Percentiles rank a stretch among this genome's conserved stretches.
Conservation (phyloP, 257 asterid species). For the Solanum rostratum region DNA sequence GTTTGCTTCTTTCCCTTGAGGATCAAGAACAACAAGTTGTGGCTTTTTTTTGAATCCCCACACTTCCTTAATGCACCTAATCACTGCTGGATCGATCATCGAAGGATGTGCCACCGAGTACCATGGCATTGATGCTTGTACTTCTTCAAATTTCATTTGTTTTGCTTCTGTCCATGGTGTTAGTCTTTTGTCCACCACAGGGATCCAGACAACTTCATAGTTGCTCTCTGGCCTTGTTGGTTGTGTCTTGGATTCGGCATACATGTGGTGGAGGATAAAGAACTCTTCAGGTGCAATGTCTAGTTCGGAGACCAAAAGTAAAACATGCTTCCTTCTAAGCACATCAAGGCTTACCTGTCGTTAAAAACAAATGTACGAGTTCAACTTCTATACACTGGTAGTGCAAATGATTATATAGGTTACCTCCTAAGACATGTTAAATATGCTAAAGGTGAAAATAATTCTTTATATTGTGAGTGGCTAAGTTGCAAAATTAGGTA, state of each 20-base stretch:
- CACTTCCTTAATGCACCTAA: conserved; percentile 40
- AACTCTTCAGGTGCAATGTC: conserved; percentile 65
- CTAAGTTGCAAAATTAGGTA: not conserved
- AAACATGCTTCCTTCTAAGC: conserved; percentile 51
- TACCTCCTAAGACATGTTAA: not conserved
- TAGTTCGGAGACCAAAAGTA: conserved; percentile 61
- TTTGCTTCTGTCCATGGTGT: conserved; percentile 7
- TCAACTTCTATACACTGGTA: not conserved
- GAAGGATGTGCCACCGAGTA: conserved; percentile 63
- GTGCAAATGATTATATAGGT: not conserved
- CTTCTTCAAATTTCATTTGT: conserved; percentile 23
- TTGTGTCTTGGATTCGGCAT: conserved; percentile 28
- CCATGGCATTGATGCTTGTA: conserved; percentile 74
- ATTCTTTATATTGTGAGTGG: no score
- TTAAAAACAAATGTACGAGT: not conserved
- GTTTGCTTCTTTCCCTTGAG: conserved; percentile 62
- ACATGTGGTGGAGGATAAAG: conserved; percentile 60
- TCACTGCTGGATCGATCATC: conserved; percentile 44
- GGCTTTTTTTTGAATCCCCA: conserved; percentile 62
- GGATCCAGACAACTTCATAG: conserved; percentile 87
- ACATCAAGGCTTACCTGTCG: conserved; percentile 52
- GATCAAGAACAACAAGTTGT: conserved; percentile 68
- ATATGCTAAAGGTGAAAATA: not conserved
- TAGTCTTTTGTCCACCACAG: conserved; percentile 28
- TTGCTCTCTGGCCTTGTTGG: conserved; percentile 35